Evolutionary conservation across 2,329 filamentous ascomycete genomes (phyloP).

Genomic region (Exophiala alcalophila): DNA sequence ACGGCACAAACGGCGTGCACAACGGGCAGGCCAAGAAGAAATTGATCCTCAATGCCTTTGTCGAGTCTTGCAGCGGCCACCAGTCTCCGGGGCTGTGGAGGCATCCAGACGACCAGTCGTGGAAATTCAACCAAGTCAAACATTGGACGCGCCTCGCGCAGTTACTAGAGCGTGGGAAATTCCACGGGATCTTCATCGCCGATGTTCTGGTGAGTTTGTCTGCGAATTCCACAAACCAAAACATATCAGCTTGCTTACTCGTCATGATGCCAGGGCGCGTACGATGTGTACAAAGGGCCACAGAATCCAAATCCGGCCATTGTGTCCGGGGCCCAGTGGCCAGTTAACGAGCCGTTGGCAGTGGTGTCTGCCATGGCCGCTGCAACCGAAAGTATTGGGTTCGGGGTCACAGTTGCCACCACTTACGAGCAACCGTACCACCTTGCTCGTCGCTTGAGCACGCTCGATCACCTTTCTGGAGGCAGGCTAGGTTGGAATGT

Average conservation of each 20-base stretch:
- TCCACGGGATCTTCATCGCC: conserved; percentile 66
- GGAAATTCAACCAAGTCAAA: conserved; percentile 58
- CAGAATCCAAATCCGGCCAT: conserved; percentile 59
- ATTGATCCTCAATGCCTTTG: conserved; percentile 52
- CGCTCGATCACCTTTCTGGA: conserved; percentile 64
- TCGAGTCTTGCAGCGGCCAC: conserved; percentile 52
- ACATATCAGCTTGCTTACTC: neutral
- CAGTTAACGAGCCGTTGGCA: conserved; percentile 66
- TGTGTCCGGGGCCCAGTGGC: conserved; percentile 64
- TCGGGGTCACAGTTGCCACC: conserved; percentile 65
- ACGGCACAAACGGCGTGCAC: too few relatives aligned
- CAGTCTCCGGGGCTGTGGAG: conserved; percentile 60
- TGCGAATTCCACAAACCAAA: conserved; percentile 8
- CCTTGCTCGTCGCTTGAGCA: conserved; percentile 61
- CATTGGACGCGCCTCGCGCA: conserved; percentile 62
- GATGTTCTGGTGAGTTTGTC: conserved; percentile 63
- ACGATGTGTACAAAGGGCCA: conserved; percentile 70
- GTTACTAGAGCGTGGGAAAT: conserved; percentile 59
- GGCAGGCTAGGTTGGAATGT: conserved; percentile 60
- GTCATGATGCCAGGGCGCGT: conserved; percentile 56
- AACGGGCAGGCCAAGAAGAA: conserved; percentile 42
- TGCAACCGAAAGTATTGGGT: conserved; percentile 63
- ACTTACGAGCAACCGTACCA: conserved; percentile 69
- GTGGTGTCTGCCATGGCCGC: conserved; percentile 66
- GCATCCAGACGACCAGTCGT: conserved; percentile 63